Conservation (phyloP, 73 alveolate species). For the Chromera velia region DNA sequence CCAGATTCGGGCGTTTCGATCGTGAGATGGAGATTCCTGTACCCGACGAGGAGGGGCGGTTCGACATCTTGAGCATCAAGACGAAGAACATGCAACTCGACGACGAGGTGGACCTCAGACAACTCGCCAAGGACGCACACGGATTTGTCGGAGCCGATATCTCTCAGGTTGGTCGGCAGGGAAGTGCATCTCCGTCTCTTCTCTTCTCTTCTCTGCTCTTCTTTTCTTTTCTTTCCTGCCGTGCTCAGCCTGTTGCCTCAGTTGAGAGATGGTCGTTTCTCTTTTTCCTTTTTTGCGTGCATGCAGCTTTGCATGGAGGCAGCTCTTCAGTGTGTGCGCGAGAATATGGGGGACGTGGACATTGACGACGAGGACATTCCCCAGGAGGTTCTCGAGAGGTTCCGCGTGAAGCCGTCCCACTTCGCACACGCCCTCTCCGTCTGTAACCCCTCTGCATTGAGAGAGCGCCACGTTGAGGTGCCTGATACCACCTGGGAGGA, state of each 20-base stretch:
- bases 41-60: slow-evolving; percentile 90
- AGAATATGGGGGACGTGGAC: slow-evolving; percentile 4
- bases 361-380: slow-evolving; percentile 17
- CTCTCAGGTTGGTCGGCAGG: slow-evolving; percentile 52
- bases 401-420: slow-evolving; percentile 79
- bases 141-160: slow-evolving; percentile 63
- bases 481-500: slow-evolving; percentile 94
- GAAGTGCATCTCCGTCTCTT: neutral
- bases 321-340: slow-evolving; percentile 78
- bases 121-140: slow-evolving; percentile 65
- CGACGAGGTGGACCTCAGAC: slow-evolving; percentile 71
- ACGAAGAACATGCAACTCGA: slow-evolving; percentile 90
- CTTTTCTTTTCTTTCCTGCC: no score
- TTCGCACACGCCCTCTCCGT: slow-evolving; percentile 76
- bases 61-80: slow-evolving; percentile 75
- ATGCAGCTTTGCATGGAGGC: slow-evolving; percentile 74
- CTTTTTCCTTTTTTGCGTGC: slow-evolving; percentile 93
- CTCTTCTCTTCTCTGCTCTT: neutral
- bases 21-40: slow-evolving; percentile 91
- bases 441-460: slow-evolving; percentile 53
- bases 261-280: no score
- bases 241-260: no score
- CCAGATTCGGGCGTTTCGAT: slow-evolving; percentile 82
- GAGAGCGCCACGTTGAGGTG: slow-evolving; percentile 77
- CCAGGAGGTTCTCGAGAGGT: slow-evolving; percentile 51